Evolutionary conservation across 176 grass and related monocot species (phyloP).

Genomic region (Aegilops speltoides): DNA sequence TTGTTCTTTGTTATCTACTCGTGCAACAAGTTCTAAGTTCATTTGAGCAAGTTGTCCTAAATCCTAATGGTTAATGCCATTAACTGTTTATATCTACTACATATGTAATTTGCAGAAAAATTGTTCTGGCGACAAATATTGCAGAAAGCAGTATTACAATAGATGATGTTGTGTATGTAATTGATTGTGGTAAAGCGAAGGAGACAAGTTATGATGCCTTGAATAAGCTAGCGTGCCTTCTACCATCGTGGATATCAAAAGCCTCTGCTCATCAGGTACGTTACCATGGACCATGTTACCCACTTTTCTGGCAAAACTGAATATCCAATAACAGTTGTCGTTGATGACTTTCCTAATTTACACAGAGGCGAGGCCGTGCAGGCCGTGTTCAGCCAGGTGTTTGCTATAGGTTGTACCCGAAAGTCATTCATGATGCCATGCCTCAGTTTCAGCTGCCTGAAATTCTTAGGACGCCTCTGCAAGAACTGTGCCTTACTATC

Average conservation of each 20-base stretch:
- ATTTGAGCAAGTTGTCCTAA: constrained; percentile 4
- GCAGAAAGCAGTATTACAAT: constrained; percentile 97
- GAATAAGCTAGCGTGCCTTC: constrained; percentile 89
- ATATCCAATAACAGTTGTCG: constrained; percentile 14
- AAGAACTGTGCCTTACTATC: constrained; percentile 95
- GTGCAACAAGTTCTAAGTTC: neutral
- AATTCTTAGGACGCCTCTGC: constrained; percentile 96
- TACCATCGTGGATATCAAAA: constrained; percentile 98
- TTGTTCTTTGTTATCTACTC: neutral
- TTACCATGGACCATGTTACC: neutral
- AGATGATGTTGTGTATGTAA: constrained; percentile 96
- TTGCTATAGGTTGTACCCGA: constrained; percentile 94
- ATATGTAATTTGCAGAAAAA: constrained; percentile 74
- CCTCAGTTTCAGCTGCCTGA: constrained; percentile 91
- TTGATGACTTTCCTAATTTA: constrained; percentile 28
- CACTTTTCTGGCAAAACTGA: constrained; percentile 6
- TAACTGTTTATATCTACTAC: constrained; percentile 32
- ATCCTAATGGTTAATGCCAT: neutral
- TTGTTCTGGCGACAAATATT: constrained; percentile 96
- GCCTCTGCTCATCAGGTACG: constrained; percentile 94
- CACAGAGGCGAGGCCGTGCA: constrained; percentile 93
- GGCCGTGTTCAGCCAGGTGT: constrained; percentile 83
- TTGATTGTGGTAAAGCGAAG: constrained; percentile 98
- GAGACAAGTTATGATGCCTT: constrained; percentile 99
- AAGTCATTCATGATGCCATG: constrained; percentile 88